A percentile compares a stretch with the other conserved stretches of the same genome.
Evolutionary conservation across 345 rosid species (phyloP).

Genomic region (Adansonia digitata): DNA sequence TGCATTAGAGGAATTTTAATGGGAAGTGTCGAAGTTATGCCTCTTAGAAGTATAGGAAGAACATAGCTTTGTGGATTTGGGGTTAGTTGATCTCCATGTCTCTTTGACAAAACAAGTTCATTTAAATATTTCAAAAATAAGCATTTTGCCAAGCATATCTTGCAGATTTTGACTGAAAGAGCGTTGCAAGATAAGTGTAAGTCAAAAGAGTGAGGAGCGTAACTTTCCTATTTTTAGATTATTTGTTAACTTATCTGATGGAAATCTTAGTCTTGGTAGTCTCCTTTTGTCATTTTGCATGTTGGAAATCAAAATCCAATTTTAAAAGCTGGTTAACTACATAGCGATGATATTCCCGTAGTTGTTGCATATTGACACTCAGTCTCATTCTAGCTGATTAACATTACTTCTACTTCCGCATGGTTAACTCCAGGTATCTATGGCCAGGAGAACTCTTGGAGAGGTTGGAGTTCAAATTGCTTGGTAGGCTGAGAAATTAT

Average conservation of each 20-base stretch:
- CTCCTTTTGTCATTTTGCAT: not conserved
- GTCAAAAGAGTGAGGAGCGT: no score
- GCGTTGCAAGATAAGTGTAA: no score
- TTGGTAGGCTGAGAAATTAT: constrained; percentile 44
- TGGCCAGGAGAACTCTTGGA: constrained; percentile 91
- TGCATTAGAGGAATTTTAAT: not conserved
- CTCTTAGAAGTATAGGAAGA: not conserved
- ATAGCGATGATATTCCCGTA: not conserved
- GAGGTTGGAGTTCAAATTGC: constrained; percentile 83
- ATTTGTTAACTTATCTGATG: not conserved
- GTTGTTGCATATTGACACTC: not conserved
- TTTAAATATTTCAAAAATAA: not conserved
- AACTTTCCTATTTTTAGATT: no score
- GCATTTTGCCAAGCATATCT: not conserved
- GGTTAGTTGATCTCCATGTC: not conserved
- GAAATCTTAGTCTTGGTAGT: not conserved
- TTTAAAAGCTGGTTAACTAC: not conserved
- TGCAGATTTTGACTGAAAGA: no score
- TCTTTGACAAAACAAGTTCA: not conserved
- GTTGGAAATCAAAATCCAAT: not conserved
- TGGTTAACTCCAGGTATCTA: constrained; percentile 62
- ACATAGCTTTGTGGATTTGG: not conserved
- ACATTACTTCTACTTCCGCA: not conserved
- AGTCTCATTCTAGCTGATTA: not conserved
- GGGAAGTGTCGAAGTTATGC: not conserved